These are phyloP conservation scores for Eutrema heterophyllum DNA, from an alignment of 345 rosid species.

Conservation along the genomic window DNA sequence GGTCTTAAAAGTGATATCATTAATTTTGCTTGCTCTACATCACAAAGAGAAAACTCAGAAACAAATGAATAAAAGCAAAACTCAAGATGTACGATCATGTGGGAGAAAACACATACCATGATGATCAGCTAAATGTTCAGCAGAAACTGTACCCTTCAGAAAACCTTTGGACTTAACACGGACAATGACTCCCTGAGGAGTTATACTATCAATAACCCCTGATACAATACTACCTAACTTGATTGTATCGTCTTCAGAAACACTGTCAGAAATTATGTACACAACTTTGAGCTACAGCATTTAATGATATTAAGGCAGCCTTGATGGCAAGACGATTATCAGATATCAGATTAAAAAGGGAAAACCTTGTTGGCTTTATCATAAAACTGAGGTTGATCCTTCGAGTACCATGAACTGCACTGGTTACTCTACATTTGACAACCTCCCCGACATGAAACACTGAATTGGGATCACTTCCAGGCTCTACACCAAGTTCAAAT, in stretches of 20 bases:
- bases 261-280: constrained; percentile 36
- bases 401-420: constrained; percentile 59
- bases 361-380: constrained; percentile 75
- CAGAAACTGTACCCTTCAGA: constrained; percentile 65
- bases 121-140: constrained; percentile 91
- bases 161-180: constrained; percentile 50
- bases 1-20: constrained; percentile 71
- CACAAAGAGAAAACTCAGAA: constrained; percentile 30
- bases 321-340: background rate
- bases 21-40: constrained; percentile 58
- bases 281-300: constrained; percentile 12
- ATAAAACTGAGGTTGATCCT: constrained; percentile 81
- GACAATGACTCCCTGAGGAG: constrained; percentile 53
- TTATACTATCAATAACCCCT: constrained; percentile 71
- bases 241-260: constrained; percentile 66
- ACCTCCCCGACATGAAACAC: constrained; percentile 91
- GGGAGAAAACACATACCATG: constrained; percentile 53
- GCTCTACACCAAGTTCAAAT: constrained; percentile 83
- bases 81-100: background rate
- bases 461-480: constrained; percentile 62
- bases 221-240: constrained; percentile 77
- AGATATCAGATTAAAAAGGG: constrained; percentile 4
- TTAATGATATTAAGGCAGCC: constrained; percentile 6
- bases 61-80: constrained; percentile 15
- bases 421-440: constrained; percentile 81